phyloP scores from a whole-genome alignment of 257 asterid genomes.

The Salvia splendens region DNA sequence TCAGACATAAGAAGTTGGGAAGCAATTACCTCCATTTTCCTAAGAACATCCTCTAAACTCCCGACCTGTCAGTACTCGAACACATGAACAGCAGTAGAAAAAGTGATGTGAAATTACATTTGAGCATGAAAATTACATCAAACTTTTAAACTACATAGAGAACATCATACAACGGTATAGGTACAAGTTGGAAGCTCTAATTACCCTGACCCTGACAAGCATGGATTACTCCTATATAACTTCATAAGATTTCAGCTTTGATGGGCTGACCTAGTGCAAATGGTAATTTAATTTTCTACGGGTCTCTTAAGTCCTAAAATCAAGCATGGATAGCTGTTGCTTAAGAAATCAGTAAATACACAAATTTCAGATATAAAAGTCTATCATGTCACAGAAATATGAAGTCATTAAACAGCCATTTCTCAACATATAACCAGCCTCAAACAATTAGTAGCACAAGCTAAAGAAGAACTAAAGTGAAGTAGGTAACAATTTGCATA shows the following conservation, averaged over 20 bases:
- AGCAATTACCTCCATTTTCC: constrained; percentile 80
- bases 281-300: neutral
- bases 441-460: constrained; percentile 12
- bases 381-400: neutral
- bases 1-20: constrained; percentile 3
- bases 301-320: neutral
- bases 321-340: too few species aligned
- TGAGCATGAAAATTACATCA: too few species aligned
- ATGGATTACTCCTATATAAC: neutral
- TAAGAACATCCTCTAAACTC: constrained; percentile 90
- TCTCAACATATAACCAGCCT: constrained; percentile 20
- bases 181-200: neutral
- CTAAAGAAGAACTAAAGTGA: constrained; percentile 15
- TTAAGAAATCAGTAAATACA: neutral
- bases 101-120: neutral
- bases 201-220: neutral
- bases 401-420: constrained; percentile 13
- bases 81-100: constrained; percentile 16
- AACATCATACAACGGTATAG: neutral
- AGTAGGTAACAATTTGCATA: constrained; percentile 35
- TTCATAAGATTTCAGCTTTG: neutral
- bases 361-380: neutral
- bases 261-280: neutral
- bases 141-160: neutral
- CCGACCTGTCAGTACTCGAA: constrained; percentile 68